These are phyloP conservation scores for Kwoniella botswanensis DNA, from an alignment of 768 basidiomycete genomes.

Conservation along the genomic window DNA sequence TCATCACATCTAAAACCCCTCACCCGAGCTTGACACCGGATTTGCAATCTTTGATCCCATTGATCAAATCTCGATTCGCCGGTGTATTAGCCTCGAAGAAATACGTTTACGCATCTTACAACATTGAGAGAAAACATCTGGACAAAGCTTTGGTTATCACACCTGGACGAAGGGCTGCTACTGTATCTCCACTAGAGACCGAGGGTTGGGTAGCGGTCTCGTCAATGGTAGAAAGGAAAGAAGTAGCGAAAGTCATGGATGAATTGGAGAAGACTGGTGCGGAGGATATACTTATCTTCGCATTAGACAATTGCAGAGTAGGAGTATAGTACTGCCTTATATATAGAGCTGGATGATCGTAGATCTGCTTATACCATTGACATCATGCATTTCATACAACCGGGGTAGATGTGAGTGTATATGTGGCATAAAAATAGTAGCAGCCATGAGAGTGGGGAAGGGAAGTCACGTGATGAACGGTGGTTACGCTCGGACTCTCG, in stretches of 20 bases:
- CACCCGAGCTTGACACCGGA: constrained; percentile 61
- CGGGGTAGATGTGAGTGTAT: too few species aligned
- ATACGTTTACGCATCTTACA: constrained; percentile 91
- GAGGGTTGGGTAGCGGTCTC: constrained; percentile 89
- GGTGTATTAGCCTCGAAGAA: constrained; percentile 82
- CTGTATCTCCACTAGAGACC: constrained; percentile 77
- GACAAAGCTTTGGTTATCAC: constrained; percentile 71
- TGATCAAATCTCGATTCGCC: constrained; percentile 84
- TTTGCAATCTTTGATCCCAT: constrained; percentile 70
- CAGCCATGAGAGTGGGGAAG: too few species aligned
- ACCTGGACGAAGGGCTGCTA: constrained; percentile 87
- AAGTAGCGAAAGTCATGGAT: constrained; percentile 85
- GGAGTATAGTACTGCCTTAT: constrained; percentile 55
- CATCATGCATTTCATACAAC: not conserved
- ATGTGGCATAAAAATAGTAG: too few species aligned
- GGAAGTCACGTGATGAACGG: too few species aligned
- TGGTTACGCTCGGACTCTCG: too few species aligned
- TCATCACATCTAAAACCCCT: constrained; percentile 70
- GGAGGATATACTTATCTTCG: constrained; percentile 86
- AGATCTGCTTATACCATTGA: not conserved
- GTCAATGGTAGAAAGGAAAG: constrained; percentile 86
- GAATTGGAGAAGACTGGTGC: constrained; percentile 79
- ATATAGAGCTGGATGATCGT: not conserved
- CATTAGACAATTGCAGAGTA: constrained; percentile 91
- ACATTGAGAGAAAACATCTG: constrained; percentile 73